Evolutionary conservation across 106 monocot genomes (phyloP), one percentile per base, ranked within the genome.

Genomic region (Vanilla planifolia): DNA sequence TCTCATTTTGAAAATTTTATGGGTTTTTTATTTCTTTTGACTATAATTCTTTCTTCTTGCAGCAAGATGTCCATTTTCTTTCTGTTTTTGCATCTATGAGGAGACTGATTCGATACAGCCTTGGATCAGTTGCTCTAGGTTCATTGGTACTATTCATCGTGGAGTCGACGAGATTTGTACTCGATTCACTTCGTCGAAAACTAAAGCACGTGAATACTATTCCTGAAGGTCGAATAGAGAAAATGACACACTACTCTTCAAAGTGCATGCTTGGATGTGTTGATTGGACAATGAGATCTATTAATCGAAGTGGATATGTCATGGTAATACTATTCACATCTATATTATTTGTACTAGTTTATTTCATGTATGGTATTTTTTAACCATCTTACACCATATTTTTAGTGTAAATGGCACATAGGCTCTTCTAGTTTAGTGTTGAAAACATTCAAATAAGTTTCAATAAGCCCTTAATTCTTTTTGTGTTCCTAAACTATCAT

Each of bases 81-180:
- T 82, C 98, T 37, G 98, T 98, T 60, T 75, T 92, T 71, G 80
- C 92, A 44, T 98, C 98, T 22, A 47, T 92, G 67, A 88, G 52
- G 67, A 67, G 98, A 41, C 71, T 98, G 63, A 51, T 85, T 72
- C 84, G 88, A 8, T 98, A 88, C 61, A 80, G 85, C 64, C 84
- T 98, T 45, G 98, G 98, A 9, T 98, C 98, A 26, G 88, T 98
- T 16, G 98, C 98, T 48, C 63, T 98, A 34, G 98, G 98, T 26
- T 92, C 98, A 26, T 62, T 98, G 47, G 42, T 98, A 23, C 84
- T 98, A 21, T 92, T 75, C 20, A 21, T 77, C 71, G 88, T 98
- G 17, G 98, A 88, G 60, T 81, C 79, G 44, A 42, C 88, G 11
- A 78, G 96, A 45, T 96, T 73, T 66, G 88, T 96, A 59, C 79